A percentile compares a stretch with the other conserved stretches of the same genome.
These are phyloP conservation scores for Citrus medica DNA, from an alignment of 345 rosid species.

Conservation along the genomic window DNA sequence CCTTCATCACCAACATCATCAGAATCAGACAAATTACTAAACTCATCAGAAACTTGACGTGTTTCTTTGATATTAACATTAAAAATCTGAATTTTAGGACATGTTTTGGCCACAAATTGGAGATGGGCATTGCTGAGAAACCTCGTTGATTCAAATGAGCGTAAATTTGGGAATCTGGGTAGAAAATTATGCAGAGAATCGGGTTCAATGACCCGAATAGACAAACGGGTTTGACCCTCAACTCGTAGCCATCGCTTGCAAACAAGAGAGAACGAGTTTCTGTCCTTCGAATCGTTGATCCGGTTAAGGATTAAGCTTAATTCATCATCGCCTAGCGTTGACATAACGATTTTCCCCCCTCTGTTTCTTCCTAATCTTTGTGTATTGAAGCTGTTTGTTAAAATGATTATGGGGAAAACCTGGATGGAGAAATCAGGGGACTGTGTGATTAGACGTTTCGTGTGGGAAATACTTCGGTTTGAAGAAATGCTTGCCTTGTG, in stretches of 20 bases:
- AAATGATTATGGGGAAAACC: background rate
- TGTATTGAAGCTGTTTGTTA: background rate
- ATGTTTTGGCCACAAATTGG: constrained; percentile 30
- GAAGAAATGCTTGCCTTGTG: too few species aligned
- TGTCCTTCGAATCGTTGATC: constrained; percentile 20
- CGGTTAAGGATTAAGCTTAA: constrained; percentile 27
- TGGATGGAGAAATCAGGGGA: background rate
- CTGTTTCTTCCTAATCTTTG: background rate
- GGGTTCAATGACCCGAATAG: constrained; percentile 36
- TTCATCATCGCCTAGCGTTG: constrained; percentile 39
- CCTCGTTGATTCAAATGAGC: constrained; percentile 12
- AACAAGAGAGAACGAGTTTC: constrained; percentile 34
- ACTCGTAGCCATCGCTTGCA: constrained; percentile 45
- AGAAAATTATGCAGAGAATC: constrained; percentile 28
- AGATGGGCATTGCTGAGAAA: constrained; percentile 26
- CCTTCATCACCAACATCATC: constrained; percentile 32
- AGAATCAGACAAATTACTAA: background rate
- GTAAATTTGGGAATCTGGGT: constrained; percentile 47
- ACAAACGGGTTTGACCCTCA: constrained; percentile 33
- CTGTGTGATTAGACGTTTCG: background rate
- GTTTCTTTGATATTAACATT: constrained; percentile 24
- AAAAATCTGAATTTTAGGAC: constrained; percentile 29
- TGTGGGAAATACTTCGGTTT: background rate
- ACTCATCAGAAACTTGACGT: background rate
- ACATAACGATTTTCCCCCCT: constrained; percentile 8